A percentile compares a stretch with the other conserved stretches of the same genome.
Evolutionary conservation across 768 basidiomycete species (phyloP).

Genomic region (Tephrocybe sp.): DNA sequence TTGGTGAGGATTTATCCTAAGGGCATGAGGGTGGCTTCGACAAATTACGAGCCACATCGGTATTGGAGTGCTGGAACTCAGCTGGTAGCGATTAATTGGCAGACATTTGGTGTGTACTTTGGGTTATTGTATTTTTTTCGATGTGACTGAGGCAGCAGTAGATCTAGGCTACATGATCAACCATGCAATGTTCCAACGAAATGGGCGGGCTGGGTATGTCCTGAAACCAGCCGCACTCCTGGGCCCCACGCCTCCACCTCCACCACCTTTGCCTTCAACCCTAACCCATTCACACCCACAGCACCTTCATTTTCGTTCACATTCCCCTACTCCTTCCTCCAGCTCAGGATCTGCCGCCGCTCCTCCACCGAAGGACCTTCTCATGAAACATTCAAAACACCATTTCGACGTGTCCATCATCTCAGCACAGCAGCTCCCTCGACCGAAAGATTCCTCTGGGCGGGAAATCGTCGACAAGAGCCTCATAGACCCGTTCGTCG

Average conservation of each 20-base stretch:
- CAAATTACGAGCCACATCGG: conserved; percentile 89
- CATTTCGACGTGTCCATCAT: conserved; percentile 57
- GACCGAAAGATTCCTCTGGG: conserved; percentile 67
- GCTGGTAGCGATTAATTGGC: conserved; percentile 95
- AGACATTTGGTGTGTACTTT: conserved; percentile 74
- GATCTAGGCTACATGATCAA: conserved; percentile 94
- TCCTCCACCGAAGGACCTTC: conserved; percentile 51
- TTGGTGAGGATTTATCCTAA: conserved; percentile 89
- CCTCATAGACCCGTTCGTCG: conserved; percentile 63
- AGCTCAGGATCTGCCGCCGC: background rate
- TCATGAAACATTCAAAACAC: conserved; percentile 58
- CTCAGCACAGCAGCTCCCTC: conserved; percentile 75
- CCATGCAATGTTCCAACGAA: conserved; percentile 93
- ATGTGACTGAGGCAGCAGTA: conserved; percentile 24
- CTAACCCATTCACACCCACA: background rate
- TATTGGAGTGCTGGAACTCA: conserved; percentile 93
- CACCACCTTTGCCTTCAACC: background rate
- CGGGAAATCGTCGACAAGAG: conserved; percentile 63
- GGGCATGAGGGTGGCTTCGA: conserved; percentile 77
- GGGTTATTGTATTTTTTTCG: background rate
- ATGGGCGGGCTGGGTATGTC: conserved; percentile 88
- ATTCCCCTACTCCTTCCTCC: conserved; percentile 9
- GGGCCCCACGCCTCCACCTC: conserved; percentile 23
- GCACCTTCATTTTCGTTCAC: conserved; percentile 5
- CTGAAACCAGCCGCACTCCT: conserved; percentile 84